Evolutionary conservation across 2,329 filamentous ascomycete genomes (phyloP).

Genomic region (Niveomyces coronatus): DNA sequence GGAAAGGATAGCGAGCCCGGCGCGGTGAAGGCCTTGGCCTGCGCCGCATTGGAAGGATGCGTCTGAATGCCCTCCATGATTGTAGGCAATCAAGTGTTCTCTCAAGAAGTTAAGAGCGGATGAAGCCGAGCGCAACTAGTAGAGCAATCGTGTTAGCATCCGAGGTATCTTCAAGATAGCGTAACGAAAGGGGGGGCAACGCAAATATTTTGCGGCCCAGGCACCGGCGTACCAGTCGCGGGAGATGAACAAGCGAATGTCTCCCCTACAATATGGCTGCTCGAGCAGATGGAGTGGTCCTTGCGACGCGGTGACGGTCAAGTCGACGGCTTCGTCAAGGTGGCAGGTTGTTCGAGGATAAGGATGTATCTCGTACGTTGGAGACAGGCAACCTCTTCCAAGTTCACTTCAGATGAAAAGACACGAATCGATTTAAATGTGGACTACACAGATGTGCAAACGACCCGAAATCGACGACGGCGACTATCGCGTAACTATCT

Average conservation of each 20-base stretch:
- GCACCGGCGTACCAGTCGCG: constrained; percentile 45
- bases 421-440: constrained; percentile 20
- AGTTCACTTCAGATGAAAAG: constrained; percentile 18
- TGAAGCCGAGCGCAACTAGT: constrained; percentile 25
- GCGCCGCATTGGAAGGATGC: constrained; percentile 80
- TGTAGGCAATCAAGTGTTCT: constrained; percentile 14
- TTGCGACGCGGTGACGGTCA: constrained; percentile 15
- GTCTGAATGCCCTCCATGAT: constrained; percentile 85
- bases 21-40: constrained; percentile 93
- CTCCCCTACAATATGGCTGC: constrained; percentile 57
- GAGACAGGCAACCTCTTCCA: constrained; percentile 17
- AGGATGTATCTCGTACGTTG: constrained; percentile 1
- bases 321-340: constrained; percentile 14
- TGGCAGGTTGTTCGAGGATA: not conserved
- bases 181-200: too few relatives aligned
- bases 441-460: constrained; percentile 17
- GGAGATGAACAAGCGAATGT: constrained; percentile 99
- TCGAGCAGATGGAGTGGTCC: constrained; percentile 16
- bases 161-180: constrained; percentile 3
- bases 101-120: constrained; percentile 10
- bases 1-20: constrained; percentile 89
- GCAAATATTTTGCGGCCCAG: too few relatives aligned
- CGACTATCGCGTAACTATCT: constrained; percentile 13
- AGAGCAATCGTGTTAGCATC: constrained; percentile 17
- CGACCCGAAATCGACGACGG: constrained; percentile 9